phyloP scores from a whole-genome alignment of 1,284 basidiomycete species.

The Trichosporon faecale region DNA sequence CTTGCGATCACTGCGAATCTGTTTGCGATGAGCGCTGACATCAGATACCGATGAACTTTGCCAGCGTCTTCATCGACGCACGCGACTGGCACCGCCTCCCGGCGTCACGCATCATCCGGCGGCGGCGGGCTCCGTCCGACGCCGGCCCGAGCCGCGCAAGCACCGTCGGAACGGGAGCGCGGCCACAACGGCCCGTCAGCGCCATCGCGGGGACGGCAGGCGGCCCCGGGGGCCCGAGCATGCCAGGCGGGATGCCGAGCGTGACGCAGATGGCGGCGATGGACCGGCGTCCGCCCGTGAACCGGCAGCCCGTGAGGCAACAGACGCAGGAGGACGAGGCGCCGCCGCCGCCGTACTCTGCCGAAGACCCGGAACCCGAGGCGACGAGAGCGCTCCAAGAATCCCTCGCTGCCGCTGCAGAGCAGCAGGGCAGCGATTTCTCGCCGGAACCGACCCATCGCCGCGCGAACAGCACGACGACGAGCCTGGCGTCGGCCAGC shows the following conservation, averaged over 20 bases:
- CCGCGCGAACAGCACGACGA: not conserved
- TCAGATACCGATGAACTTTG: conserved; percentile 15
- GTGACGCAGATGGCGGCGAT: not conserved
- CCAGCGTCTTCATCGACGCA: conserved; percentile 11
- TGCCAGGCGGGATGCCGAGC: not conserved
- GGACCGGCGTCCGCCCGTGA: not conserved
- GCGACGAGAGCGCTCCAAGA: conserved; percentile 40
- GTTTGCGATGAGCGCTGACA: not conserved
- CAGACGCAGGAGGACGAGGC: conserved; percentile 25
- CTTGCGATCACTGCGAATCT: too few relatives aligned
- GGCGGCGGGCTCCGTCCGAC: not conserved
- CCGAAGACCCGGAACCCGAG: conserved; percentile 47
- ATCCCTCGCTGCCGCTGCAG: conserved; percentile 29
- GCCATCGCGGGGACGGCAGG: not conserved
- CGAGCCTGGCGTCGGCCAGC: not conserved
- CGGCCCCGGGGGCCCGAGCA: not conserved
- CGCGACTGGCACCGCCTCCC: conserved; percentile 16
- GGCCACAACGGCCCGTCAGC: not conserved
- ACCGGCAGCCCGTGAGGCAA: not conserved
- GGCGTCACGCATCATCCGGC: conserved; percentile 9
- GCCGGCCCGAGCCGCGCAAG: not conserved
- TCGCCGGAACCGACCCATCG: not conserved
- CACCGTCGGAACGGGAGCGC: not conserved
- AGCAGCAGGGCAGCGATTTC: not conserved
- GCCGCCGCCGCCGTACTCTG: conserved; percentile 46